Percentiles rank a stretch among this genome's conserved stretches.
These are phyloP conservation scores for Tetragonia tetragonoides DNA, from an alignment of 148 eudicot species.

Conservation along the genomic window DNA sequence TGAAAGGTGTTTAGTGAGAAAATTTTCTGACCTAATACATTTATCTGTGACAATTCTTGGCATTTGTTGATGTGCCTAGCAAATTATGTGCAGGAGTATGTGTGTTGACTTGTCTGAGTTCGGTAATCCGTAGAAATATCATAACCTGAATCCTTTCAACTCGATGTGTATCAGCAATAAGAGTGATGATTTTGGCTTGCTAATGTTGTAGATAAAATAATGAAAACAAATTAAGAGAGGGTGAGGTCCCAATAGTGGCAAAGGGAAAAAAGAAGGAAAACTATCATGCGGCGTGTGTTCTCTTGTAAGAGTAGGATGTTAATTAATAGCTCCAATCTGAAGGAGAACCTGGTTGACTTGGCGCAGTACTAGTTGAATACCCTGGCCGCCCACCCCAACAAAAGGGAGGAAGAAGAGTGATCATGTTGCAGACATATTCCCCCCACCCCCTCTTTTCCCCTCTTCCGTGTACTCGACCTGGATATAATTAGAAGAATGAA, in stretches of 20 bases:
- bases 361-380: background rate
- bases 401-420: background rate
- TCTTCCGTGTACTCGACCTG: background rate
- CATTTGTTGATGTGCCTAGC: background rate
- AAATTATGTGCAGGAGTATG: background rate
- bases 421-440: background rate
- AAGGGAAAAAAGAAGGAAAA: background rate
- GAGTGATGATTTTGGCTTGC: background rate
- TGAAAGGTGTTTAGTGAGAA: slow-evolving; percentile 4
- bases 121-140: background rate
- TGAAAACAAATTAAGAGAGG: background rate
- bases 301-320: background rate
- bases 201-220: background rate
- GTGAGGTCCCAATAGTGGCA: too few species aligned
- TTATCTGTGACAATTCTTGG: background rate
- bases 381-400: background rate
- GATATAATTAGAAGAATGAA: background rate
- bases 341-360: background rate
- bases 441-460: background rate
- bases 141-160: background rate
- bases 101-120: background rate
- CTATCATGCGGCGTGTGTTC: background rate
- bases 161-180: background rate
- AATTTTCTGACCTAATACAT: background rate
- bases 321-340: background rate